Evolutionary conservation across 2,329 filamentous ascomycete species (phyloP).

Genomic region (Thielaviopsis ethacetica): DNA sequence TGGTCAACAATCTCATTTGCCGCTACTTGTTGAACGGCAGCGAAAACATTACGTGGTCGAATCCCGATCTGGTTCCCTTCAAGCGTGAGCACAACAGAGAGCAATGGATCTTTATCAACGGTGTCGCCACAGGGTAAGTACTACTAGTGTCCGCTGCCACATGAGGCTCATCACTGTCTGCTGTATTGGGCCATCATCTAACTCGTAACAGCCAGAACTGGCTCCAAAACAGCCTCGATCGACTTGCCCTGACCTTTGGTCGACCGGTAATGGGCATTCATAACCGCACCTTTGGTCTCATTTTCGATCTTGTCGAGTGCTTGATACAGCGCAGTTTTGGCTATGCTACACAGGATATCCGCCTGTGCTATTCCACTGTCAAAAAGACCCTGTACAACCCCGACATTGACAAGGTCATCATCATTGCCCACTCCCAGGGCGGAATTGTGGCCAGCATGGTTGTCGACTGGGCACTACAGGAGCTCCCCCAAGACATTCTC

Average conservation of each 20-base stretch:
- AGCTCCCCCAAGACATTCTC: slow-evolving; percentile 48
- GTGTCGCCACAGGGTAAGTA: slow-evolving; percentile 46
- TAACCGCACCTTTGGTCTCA: slow-evolving; percentile 55
- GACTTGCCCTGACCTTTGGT: slow-evolving; percentile 54
- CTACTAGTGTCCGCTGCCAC: too few species aligned
- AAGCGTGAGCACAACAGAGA: slow-evolving; percentile 40
- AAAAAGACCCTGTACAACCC: slow-evolving; percentile 47
- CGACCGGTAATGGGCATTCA: slow-evolving; percentile 58
- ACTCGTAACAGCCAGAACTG: slow-evolving; percentile 35
- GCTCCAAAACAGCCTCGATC: slow-evolving; percentile 54
- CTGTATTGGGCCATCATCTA: slow-evolving; percentile 10
- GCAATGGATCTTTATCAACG: slow-evolving; percentile 69
- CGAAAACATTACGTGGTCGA: slow-evolving; percentile 31
- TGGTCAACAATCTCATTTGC: slow-evolving; percentile 35
- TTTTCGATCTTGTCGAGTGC: slow-evolving; percentile 66
- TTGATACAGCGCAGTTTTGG: slow-evolving; percentile 58
- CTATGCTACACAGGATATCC: slow-evolving; percentile 54
- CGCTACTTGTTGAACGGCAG: slow-evolving; percentile 34
- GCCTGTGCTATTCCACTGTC: slow-evolving; percentile 43
- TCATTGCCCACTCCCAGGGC: slow-evolving; percentile 65
- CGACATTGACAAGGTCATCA: slow-evolving; percentile 48
- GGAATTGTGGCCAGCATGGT: slow-evolving; percentile 58
- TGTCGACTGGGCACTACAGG: slow-evolving; percentile 60
- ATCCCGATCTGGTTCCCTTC: slow-evolving; percentile 33
- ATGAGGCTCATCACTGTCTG: too few species aligned